Evolutionary conservation across 192 early-diverging fungal genomes (phyloP).

Genomic region (Gonapodya sp.): DNA sequence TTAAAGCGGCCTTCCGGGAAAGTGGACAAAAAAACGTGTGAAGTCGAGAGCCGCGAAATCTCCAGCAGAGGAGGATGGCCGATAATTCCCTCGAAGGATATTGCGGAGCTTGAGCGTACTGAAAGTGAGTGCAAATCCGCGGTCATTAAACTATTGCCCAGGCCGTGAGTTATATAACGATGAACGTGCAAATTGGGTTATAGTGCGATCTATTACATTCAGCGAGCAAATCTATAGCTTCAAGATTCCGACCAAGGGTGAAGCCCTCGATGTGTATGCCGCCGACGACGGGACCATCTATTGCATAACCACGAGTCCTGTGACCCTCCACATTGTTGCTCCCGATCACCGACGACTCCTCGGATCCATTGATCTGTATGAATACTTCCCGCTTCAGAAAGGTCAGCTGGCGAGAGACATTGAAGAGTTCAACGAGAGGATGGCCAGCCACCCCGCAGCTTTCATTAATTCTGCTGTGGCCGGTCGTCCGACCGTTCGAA

Average conservation of each 20-base stretch:
- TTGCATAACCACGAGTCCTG: constrained; percentile 50
- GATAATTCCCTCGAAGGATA: constrained; percentile 30
- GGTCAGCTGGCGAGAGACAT: constrained; percentile 9
- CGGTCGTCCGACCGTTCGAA: neutral
- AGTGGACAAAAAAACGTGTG: neutral
- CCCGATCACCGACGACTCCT: constrained; percentile 35
- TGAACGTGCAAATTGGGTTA: neutral
- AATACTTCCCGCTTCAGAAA: constrained; percentile 57
- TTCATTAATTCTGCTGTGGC: neutral
- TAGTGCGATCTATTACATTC: constrained; percentile 41
- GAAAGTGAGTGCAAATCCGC: constrained; percentile 22
- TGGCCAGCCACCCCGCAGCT: neutral
- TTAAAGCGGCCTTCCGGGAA: neutral
- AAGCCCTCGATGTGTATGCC: constrained; percentile 47
- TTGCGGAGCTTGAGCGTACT: constrained; percentile 39
- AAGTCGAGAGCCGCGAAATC: neutral
- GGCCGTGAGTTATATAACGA: too few relatives aligned
- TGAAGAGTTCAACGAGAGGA: neutral
- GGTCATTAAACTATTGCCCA: neutral
- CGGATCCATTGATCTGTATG: constrained; percentile 49
- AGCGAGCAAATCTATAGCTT: constrained; percentile 62
- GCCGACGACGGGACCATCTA: constrained; percentile 41
- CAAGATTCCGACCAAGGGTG: constrained; percentile 52
- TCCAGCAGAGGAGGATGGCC: constrained; percentile 41
- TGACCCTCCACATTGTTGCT: constrained; percentile 42